Conservation (phyloP, 2,329 filamentous ascomycete species). For the Apiospora hydei region DNA sequence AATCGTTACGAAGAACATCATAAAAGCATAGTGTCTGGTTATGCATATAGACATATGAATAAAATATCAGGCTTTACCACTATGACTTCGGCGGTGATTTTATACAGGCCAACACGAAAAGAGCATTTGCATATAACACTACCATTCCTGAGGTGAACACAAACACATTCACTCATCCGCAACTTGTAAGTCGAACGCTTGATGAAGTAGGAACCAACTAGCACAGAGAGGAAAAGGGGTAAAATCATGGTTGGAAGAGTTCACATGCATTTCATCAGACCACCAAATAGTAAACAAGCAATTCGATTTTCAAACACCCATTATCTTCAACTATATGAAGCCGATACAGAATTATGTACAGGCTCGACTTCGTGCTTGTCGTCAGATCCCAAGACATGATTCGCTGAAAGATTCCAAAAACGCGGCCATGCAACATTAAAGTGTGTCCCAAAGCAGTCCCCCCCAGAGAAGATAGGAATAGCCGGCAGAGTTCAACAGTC, state of each 20-base stretch:
- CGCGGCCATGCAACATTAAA: constrained; percentile 3
- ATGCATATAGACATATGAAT: too few species aligned
- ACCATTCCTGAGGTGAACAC: too few species aligned
- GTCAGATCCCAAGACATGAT: constrained; percentile 13
- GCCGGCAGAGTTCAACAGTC: neutral
- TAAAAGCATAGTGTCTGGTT: too few species aligned
- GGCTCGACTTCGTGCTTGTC: constrained; percentile 17
- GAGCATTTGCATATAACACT: too few species aligned
- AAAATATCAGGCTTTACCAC: too few species aligned
- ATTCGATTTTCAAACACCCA: constrained; percentile 9
- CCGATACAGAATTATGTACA: constrained; percentile 2
- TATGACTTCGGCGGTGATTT: too few species aligned
- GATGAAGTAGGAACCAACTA: neutral
- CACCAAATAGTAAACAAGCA: neutral
- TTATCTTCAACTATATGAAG: constrained; percentile 16
- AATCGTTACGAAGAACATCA: neutral
- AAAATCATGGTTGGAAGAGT: neutral
- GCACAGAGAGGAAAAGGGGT: neutral
- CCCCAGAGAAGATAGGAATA: constrained; percentile 5
- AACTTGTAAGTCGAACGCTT: neutral
- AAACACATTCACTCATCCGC: too few species aligned
- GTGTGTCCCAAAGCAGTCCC: neutral
- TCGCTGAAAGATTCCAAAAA: constrained; percentile 14
- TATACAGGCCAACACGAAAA: too few species aligned
- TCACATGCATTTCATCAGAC: neutral